These are phyloP conservation scores for Mycena citricolor DNA, from an alignment of 1,284 basidiomycete species.

Conservation along the genomic window DNA sequence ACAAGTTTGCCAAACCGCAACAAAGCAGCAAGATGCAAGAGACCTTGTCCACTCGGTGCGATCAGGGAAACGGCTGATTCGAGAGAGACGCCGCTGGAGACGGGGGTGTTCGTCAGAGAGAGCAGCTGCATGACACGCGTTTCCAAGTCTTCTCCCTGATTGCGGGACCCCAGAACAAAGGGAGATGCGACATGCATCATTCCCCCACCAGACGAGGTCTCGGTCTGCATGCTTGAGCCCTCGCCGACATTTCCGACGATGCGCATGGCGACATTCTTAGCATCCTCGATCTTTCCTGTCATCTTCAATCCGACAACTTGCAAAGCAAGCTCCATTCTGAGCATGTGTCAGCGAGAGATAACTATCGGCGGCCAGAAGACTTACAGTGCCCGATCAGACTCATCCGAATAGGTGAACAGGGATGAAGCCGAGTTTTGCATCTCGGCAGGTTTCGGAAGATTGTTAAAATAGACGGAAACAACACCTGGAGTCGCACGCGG, in stretches of 20 bases:
- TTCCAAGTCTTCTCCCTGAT: conserved; percentile 68
- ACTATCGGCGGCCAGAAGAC: conserved; percentile 34
- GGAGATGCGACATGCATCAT: conserved; percentile 58
- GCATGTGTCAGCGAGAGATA: conserved; percentile 24
- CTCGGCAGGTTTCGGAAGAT: conserved; percentile 60
- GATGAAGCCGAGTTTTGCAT: conserved; percentile 44
- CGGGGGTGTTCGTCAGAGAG: conserved; percentile 61
- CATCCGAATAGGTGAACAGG: conserved; percentile 88
- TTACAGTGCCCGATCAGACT: conserved; percentile 84
- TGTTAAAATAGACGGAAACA: conserved; percentile 88
- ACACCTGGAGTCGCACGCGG: conserved; percentile 81
- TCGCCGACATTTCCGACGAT: conserved; percentile 68
- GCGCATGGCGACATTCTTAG: conserved; percentile 86
- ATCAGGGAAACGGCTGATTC: conserved; percentile 58
- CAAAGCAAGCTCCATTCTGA: conserved; percentile 90
- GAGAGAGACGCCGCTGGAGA: conserved; percentile 38
- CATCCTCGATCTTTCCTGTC: conserved; percentile 93
- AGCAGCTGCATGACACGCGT: conserved; percentile 79
- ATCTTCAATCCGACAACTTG: conserved; percentile 95
- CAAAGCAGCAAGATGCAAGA: conserved; percentile 86
- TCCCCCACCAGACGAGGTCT: conserved; percentile 26
- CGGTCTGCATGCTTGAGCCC: conserved; percentile 36
- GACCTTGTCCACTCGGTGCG: conserved; percentile 72
- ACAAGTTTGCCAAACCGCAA: conserved; percentile 78
- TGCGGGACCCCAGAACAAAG: conserved; percentile 50